Conservation (phyloP, 2,329 filamentous ascomycete species). For the Aspergillus nomiae region DNA sequence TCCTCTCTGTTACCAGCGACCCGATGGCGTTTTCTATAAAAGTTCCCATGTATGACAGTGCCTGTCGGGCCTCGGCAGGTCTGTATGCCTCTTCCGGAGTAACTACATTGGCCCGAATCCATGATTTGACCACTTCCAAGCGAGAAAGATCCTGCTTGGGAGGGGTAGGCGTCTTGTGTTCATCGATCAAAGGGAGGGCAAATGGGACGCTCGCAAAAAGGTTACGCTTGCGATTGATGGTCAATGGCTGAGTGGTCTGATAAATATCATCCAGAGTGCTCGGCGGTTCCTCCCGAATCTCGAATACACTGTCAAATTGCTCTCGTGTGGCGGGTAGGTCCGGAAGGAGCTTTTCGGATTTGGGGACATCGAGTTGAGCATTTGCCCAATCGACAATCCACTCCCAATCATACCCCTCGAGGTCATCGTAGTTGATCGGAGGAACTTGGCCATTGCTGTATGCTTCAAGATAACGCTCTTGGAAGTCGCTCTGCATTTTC, state of each 20-base stretch:
- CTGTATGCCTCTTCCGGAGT: constrained; percentile 46
- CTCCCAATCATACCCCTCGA: constrained; percentile 50
- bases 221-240: constrained; percentile 36
- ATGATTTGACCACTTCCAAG: constrained; percentile 47
- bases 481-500: constrained; percentile 50
- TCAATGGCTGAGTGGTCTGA: constrained; percentile 31
- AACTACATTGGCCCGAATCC: constrained; percentile 51
- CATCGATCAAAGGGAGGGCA: constrained; percentile 26
- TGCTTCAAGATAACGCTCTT: constrained; percentile 48
- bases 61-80: constrained; percentile 37
- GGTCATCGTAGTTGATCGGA: constrained; percentile 45
- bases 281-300: constrained; percentile 39
- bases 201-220: constrained; percentile 40
- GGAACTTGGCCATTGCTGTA: constrained; percentile 48
- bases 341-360: constrained; percentile 39
- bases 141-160: constrained; percentile 25
- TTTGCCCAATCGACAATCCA: constrained; percentile 50
- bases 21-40: constrained; percentile 44
- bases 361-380: constrained; percentile 42
- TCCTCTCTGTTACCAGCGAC: constrained; percentile 42
- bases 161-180: constrained; percentile 3
- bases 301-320: constrained; percentile 45
- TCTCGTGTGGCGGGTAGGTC: constrained; percentile 47
- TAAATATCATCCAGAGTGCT: constrained; percentile 39
- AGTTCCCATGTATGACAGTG: constrained; percentile 32